phyloP scores from a whole-genome alignment of 208 protist species.

The Leishmania tarentolae region DNA sequence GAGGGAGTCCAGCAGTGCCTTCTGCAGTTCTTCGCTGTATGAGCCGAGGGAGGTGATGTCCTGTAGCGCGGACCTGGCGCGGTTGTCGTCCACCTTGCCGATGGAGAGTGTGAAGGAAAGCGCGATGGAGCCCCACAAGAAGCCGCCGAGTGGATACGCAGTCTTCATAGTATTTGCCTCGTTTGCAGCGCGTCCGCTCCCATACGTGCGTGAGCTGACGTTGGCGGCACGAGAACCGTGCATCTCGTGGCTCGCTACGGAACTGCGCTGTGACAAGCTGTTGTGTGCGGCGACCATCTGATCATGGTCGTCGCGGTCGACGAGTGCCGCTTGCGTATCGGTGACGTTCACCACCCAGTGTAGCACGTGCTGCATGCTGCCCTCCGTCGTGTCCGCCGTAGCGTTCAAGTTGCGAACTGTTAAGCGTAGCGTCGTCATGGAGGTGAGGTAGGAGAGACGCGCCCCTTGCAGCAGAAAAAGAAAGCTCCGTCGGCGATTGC shows the following conservation, averaged over 20 bases:
- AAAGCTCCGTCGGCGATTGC: constrained; percentile 43
- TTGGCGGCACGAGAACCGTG: not conserved
- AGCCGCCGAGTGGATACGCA: constrained; percentile 68
- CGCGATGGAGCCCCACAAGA: constrained; percentile 83
- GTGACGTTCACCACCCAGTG: constrained; percentile 65
- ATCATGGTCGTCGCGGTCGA: constrained; percentile 88
- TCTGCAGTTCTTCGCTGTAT: constrained; percentile 56
- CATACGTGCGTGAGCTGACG: not conserved
- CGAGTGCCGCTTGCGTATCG: constrained; percentile 72
- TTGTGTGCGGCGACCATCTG: constrained; percentile 44
- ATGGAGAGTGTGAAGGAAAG: constrained; percentile 75
- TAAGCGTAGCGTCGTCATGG: constrained; percentile 82
- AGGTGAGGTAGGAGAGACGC: constrained; percentile 77
- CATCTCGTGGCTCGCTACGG: not conserved
- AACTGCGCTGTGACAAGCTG: constrained; percentile 8
- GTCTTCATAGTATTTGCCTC: constrained; percentile 29
- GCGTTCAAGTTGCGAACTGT: constrained; percentile 60
- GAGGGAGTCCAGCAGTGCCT: constrained; percentile 56
- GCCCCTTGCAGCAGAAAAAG: constrained; percentile 72
- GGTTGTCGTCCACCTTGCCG: constrained; percentile 57
- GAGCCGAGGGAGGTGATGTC: constrained; percentile 36
- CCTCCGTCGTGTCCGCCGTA: constrained; percentile 44
- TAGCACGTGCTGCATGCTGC: constrained; percentile 35
- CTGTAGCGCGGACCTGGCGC: constrained; percentile 33
- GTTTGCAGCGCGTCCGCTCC: constrained; percentile 9